These are phyloP conservation scores for Zopfochytrium polystomum DNA, from an alignment of 371 early-diverging fungal genomes.

Conservation along the genomic window DNA sequence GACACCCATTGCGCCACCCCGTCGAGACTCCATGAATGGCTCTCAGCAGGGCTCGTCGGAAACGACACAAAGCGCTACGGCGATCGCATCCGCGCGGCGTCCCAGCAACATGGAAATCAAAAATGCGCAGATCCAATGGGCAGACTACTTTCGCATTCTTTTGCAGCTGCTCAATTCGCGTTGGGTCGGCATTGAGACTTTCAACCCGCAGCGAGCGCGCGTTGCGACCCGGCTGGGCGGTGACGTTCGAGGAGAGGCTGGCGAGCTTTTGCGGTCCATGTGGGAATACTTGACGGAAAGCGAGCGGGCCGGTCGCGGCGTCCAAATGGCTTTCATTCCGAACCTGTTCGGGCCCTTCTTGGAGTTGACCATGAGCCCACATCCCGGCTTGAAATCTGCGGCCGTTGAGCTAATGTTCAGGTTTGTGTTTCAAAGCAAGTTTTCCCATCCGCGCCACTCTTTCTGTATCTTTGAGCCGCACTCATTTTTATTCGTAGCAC, in stretches of 20 bases:
- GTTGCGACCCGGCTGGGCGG: slow-evolving; percentile 60
- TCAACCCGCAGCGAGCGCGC: slow-evolving; percentile 56
- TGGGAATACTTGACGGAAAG: too few relatives aligned
- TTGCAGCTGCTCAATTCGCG: slow-evolving; percentile 59
- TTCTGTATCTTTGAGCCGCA: background rate
- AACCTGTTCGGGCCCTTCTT: slow-evolving; percentile 61
- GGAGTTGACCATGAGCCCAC: slow-evolving; percentile 58
- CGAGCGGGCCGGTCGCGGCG: too few relatives aligned
- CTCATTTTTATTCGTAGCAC: slow-evolving; percentile 32
- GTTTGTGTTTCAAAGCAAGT: slow-evolving; percentile 6
- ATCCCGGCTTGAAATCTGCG: slow-evolving; percentile 55
- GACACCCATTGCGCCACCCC: background rate
- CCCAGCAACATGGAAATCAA: too few relatives aligned
- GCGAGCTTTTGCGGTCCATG: slow-evolving; percentile 48
- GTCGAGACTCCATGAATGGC: background rate
- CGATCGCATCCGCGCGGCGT: too few relatives aligned
- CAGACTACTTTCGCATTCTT: slow-evolving; percentile 54
- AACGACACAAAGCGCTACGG: too few relatives aligned
- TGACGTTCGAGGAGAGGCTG: slow-evolving; percentile 63
- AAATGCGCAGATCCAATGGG: slow-evolving; percentile 52
- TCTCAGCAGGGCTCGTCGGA: background rate
- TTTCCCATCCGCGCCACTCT: background rate
- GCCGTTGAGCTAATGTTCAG: slow-evolving; percentile 60
- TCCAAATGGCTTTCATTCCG: slow-evolving; percentile 45
- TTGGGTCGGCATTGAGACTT: slow-evolving; percentile 55